Conservation (phyloP, 2,329 filamentous ascomycete species). For the Colletotrichum neosansevieriae region DNA sequence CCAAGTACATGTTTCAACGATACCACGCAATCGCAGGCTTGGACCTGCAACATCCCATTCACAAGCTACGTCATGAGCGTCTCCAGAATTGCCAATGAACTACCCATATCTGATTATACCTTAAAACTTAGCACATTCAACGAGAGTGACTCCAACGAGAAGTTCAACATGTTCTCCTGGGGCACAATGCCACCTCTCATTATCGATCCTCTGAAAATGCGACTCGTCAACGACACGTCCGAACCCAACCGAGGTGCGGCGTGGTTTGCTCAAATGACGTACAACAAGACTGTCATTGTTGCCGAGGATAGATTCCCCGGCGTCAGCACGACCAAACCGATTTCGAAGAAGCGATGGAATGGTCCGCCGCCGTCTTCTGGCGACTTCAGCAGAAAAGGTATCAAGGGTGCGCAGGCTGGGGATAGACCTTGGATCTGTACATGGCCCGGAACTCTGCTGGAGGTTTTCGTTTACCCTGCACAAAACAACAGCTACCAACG, state of each 20-base stretch:
- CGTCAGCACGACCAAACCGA: slow-evolving; percentile 35
- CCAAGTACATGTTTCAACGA: slow-evolving; percentile 70
- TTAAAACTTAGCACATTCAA: slow-evolving; percentile 54
- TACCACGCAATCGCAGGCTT: slow-evolving; percentile 66
- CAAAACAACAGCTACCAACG: slow-evolving; percentile 59
- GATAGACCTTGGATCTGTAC: slow-evolving; percentile 70
- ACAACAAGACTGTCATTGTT: slow-evolving; percentile 69
- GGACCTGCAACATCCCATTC: slow-evolving; percentile 70
- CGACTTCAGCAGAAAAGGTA: slow-evolving; percentile 53
- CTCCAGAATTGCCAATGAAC: slow-evolving; percentile 43
- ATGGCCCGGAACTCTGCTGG: slow-evolving; percentile 67
- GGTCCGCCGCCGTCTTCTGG: slow-evolving; percentile 24
- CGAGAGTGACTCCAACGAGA: slow-evolving; percentile 51
- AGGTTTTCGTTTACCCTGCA: slow-evolving; percentile 68
- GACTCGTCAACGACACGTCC: slow-evolving; percentile 64
- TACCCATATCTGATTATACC: slow-evolving; percentile 54
- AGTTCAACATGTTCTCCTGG: slow-evolving; percentile 50
- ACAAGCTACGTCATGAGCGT: slow-evolving; percentile 60
- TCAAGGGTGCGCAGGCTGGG: slow-evolving; percentile 54
- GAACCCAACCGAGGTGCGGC: slow-evolving; percentile 64
- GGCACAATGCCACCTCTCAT: slow-evolving; percentile 67
- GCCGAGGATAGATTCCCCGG: slow-evolving; percentile 55
- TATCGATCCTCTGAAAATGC: slow-evolving; percentile 52
- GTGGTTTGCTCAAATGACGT: slow-evolving; percentile 64
- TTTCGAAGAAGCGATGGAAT: slow-evolving; percentile 23